These are phyloP conservation scores for Castanea mollissima DNA, from an alignment of 306 rosid genomes.

Conservation along the genomic window DNA sequence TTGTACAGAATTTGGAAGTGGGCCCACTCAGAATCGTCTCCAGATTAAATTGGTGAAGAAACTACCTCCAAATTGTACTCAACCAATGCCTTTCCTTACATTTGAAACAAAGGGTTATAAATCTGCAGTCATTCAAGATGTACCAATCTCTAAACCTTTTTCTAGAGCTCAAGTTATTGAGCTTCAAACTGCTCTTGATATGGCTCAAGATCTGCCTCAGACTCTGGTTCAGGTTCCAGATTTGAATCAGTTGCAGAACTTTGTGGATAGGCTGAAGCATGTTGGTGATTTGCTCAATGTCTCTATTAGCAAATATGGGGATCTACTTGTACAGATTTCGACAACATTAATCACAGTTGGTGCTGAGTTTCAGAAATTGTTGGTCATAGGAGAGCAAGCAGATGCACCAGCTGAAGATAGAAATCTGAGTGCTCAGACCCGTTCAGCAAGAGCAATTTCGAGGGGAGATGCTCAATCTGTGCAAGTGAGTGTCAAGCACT, in stretches of 20 bases:
- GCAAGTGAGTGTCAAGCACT: constrained; percentile 92
- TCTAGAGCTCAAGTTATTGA: constrained; percentile 70
- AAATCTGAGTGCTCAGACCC: constrained; percentile 70
- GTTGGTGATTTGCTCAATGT: constrained; percentile 78
- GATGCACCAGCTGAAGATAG: constrained; percentile 71
- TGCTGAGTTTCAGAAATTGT: constrained; percentile 74
- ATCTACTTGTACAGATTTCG: constrained; percentile 74
- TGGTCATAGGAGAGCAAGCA: constrained; percentile 71
- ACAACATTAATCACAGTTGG: constrained; percentile 79
- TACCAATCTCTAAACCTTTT: constrained; percentile 82
- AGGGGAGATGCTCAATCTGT: constrained; percentile 87
- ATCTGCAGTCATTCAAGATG: constrained; percentile 88
- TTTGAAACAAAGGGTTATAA: constrained; percentile 76
- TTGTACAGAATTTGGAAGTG: constrained; percentile 60
- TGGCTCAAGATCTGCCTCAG: constrained; percentile 87
- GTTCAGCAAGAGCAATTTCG: constrained; percentile 56
- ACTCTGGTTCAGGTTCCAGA: constrained; percentile 93
- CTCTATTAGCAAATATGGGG: constrained; percentile 79
- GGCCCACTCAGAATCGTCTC: constrained; percentile 49
- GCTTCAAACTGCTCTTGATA: constrained; percentile 72
- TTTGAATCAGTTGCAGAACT: constrained; percentile 74
- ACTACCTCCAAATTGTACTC: constrained; percentile 57
- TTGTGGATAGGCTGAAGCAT: constrained; percentile 87
- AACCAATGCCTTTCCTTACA: constrained; percentile 73
- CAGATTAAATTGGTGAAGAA: constrained; percentile 88